A percentile compares a stretch with the other conserved stretches of the same genome.
These are phyloP conservation scores for Lepidium africanum DNA, from an alignment of 345 rosid species.

Conservation along the genomic window DNA sequence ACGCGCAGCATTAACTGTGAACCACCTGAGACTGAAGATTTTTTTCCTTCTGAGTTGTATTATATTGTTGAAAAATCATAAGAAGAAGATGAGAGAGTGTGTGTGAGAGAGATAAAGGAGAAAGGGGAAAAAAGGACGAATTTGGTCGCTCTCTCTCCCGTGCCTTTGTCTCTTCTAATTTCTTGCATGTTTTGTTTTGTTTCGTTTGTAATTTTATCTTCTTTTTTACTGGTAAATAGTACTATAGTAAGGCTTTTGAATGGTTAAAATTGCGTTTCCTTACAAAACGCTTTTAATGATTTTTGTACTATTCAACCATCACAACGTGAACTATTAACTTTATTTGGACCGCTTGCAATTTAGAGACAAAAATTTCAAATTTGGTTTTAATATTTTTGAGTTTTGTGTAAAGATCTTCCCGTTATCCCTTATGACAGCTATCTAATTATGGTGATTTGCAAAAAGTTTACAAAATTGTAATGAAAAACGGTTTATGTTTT, in stretches of 20 bases:
- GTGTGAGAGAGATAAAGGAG: background rate
- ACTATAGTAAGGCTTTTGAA: background rate
- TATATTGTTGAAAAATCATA: background rate
- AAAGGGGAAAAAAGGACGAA: background rate
- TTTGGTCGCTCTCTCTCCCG: background rate
- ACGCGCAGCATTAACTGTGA: conserved; percentile 13
- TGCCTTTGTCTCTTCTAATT: background rate
- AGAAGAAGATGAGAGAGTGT: background rate
- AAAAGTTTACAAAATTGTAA: too few species aligned
- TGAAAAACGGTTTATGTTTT: too few species aligned
- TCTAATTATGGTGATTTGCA: too few species aligned
- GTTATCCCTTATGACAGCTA: too few species aligned
- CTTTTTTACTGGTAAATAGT: background rate
- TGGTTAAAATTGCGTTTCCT: background rate
- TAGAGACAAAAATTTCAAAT: too few species aligned
- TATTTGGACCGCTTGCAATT: too few species aligned
- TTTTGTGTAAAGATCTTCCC: too few species aligned
- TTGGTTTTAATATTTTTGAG: too few species aligned
- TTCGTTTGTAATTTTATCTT: background rate
- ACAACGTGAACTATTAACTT: too few species aligned
- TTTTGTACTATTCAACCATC: background rate
- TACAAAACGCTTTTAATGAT: background rate
- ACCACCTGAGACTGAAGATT: conserved; percentile 24
- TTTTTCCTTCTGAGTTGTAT: background rate
- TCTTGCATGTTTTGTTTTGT: background rate